Evolutionary conservation across 306 rosid species (phyloP).

Genomic region (Leucaena leucocephala): DNA sequence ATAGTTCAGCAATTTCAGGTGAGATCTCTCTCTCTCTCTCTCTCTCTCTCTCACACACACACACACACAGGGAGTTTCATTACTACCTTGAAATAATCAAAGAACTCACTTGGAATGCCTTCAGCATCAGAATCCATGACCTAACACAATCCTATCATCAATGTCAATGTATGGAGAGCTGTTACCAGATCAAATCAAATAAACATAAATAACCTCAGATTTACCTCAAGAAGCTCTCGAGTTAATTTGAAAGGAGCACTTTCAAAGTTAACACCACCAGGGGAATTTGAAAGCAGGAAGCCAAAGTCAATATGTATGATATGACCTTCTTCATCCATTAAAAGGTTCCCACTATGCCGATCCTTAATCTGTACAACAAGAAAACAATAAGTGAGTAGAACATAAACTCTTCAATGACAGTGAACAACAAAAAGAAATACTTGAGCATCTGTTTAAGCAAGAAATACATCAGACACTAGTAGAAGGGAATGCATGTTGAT

Average conservation of each 20-base stretch:
- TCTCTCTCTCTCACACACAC: too few relatives aligned
- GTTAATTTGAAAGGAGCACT: conserved; percentile 97
- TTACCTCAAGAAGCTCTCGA: conserved; percentile 96
- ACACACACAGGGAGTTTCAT: neutral
- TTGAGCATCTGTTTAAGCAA: conserved; percentile 22
- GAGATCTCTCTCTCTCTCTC: too few relatives aligned
- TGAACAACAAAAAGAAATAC: conserved; percentile 5
- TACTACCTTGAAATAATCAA: conserved; percentile 91
- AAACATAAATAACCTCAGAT: conserved; percentile 30
- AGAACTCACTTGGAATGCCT: conserved; percentile 97
- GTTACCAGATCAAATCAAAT: conserved; percentile 16
- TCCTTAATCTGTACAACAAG: conserved; percentile 71
- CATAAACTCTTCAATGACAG: conserved; percentile 26
- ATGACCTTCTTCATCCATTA: conserved; percentile 97
- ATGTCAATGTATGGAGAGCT: conserved; percentile 9
- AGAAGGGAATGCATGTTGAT: conserved; percentile 50
- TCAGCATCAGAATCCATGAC: conserved; percentile 99
- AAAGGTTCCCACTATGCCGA: conserved; percentile 94
- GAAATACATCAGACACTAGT: conserved; percentile 18
- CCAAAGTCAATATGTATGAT: conserved; percentile 97
- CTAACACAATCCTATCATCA: conserved; percentile 51
- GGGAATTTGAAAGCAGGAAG: conserved; percentile 97
- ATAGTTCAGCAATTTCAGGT: conserved; percentile 23
- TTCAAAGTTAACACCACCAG: conserved; percentile 98
- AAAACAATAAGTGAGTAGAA: conserved; percentile 32